Evolutionary conservation across 371 early-diverging fungal genomes (phyloP), one percentile per base, ranked within the genome.

Genomic region (Lichtheimia ornata): DNA sequence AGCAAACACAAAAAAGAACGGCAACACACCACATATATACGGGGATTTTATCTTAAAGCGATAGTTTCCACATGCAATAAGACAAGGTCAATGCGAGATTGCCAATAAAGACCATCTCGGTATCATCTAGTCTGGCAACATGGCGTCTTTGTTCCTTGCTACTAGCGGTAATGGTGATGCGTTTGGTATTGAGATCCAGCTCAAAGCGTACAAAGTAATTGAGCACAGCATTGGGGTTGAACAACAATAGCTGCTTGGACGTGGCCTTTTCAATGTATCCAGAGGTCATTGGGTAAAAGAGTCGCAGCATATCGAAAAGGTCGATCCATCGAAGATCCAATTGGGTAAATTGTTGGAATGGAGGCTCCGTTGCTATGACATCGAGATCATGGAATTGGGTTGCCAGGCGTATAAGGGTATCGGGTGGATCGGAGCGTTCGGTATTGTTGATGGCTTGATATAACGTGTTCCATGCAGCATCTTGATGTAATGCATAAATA

Each of bases 1-100:
- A 58, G 35, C 47, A 35, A 41, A 42, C n/a, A 40, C 22, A 14
- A 45, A 62, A 41, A 56, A 28, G 51, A 24, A 50, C 47, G 35
- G 35, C 35, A 35, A 35, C 35, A 35, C 35, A 35, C 35, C 35
- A 35, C 35, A 35, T 11, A 6, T 35, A 35, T 47, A 47, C 47
- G 47, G 22, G 47, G 47, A 18, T 47, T 47, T 47, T 47, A 18
- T 47, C 47, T 47, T 47, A 47, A 17, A 18, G 47, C 47, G 47
- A 47, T 47, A 47, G n/a, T 54, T 70, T 73, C 77, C 77, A 77
- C n/a, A 74, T 59, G 43, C 69, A 72, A 52, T 70, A 77, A 2
- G 65, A 61, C 25, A 77, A 25, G 41, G 63, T 67, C 13, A 66
- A 66, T 12, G 70, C 70, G 4, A 77, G 22, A 13, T 59, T 62